phyloP scores from a whole-genome alignment of 2,329 filamentous ascomycete genomes.

The Clonostachys solani region DNA sequence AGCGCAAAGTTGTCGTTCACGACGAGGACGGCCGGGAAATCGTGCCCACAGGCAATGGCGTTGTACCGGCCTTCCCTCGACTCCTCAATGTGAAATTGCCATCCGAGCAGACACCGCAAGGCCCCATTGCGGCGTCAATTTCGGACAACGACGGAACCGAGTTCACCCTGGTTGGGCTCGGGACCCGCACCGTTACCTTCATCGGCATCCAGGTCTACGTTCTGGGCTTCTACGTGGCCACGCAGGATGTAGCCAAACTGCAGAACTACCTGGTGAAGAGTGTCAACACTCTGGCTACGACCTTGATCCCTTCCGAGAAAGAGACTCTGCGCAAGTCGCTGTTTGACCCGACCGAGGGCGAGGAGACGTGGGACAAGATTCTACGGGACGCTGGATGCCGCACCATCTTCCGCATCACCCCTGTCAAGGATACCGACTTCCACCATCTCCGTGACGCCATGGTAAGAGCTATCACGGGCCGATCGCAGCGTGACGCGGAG shows the following conservation, averaged over 20 bases:
- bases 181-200: constrained; percentile 86
- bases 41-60: constrained; percentile 75
- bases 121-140: constrained; percentile 30
- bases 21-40: constrained; percentile 69
- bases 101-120: constrained; percentile 9
- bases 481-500: constrained; percentile 54
- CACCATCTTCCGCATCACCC: constrained; percentile 77
- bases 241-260: constrained; percentile 73
- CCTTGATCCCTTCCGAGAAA: constrained; percentile 79
- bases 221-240: constrained; percentile 87
- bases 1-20: constrained; percentile 56
- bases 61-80: constrained; percentile 75
- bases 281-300: constrained; percentile 74
- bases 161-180: constrained; percentile 85
- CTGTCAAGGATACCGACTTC: constrained; percentile 93
- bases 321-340: constrained; percentile 65
- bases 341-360: constrained; percentile 64
- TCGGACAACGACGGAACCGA: constrained; percentile 48
- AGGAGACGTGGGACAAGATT: constrained; percentile 70
- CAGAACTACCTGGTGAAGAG: constrained; percentile 73
- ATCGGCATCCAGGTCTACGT: constrained; percentile 90
- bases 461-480: constrained; percentile 76
- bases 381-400: constrained; percentile 65
- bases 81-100: constrained; percentile 57
- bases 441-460: constrained; percentile 88